These are phyloP conservation scores for Vitis hybrid DNA, from an alignment of 177 flowering plant genomes.

Conservation along the genomic window DNA sequence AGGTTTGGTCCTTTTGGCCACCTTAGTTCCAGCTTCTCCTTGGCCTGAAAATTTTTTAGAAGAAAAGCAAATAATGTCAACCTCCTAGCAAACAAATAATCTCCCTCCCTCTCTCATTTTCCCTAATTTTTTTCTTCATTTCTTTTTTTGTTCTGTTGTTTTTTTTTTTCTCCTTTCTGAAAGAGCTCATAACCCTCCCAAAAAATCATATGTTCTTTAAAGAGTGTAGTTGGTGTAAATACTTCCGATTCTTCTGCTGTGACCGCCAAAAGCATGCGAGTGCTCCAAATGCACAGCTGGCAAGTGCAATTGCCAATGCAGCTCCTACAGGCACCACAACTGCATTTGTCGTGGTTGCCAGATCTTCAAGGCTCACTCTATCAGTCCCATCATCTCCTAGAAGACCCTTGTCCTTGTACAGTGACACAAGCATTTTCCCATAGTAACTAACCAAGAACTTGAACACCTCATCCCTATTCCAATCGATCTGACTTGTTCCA, in stretches of 20 bases:
- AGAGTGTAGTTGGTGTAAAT: constrained; percentile 79
- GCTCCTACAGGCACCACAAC: constrained; percentile 85
- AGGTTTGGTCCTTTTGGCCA: constrained; percentile 13
- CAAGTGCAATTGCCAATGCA: constrained; percentile 87
- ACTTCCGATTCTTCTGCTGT: constrained; percentile 97
- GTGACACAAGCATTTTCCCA: constrained; percentile 60
- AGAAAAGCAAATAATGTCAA: constrained; percentile 13
- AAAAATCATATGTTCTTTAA: constrained; percentile 76
- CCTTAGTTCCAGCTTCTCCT: constrained; percentile 61
- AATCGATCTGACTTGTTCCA: constrained; percentile 32
- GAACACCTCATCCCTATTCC: constrained; percentile 76
- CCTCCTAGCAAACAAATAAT: constrained; percentile 6
- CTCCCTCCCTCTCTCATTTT: constrained; percentile 6
- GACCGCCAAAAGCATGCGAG: constrained; percentile 95
- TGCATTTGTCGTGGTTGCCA: constrained; percentile 55
- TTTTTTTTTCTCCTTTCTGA: constrained; percentile 8
- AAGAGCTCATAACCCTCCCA: constrained; percentile 50
- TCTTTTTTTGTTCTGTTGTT: background rate
- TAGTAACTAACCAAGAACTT: constrained; percentile 69
- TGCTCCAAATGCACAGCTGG: constrained; percentile 94
- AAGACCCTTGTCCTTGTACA: constrained; percentile 49
- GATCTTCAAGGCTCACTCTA: constrained; percentile 38
- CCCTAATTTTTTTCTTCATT: background rate
- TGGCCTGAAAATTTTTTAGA: constrained; percentile 57
- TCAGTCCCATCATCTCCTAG: constrained; percentile 18